A percentile compares a stretch with the other conserved stretches of the same genome.
Conservation (phyloP, 2,329 filamentous ascomycete species). For the Pseudodiploospora longispora region DNA sequence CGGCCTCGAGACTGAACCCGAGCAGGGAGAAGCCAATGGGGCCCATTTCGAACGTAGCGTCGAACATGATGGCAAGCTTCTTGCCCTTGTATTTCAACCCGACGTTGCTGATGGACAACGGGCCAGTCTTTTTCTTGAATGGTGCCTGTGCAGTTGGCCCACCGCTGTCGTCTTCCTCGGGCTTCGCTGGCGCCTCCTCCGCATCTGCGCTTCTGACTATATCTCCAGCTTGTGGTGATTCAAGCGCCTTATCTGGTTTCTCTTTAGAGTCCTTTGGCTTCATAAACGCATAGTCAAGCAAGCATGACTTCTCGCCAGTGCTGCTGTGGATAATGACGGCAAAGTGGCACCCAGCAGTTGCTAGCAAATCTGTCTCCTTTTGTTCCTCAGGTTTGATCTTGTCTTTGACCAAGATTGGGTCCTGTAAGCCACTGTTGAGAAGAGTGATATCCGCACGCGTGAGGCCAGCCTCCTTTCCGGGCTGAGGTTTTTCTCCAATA, state of each 20-base stretch:
- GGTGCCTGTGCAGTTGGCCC: slow-evolving; percentile 10
- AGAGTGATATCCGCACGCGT: background rate
- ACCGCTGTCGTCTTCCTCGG: too few relatives aligned
- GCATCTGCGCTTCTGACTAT: background rate
- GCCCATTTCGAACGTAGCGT: slow-evolving; percentile 26
- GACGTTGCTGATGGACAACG: slow-evolving; percentile 26
- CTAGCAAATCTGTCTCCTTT: too few relatives aligned
- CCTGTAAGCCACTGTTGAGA: too few relatives aligned
- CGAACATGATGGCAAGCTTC: slow-evolving; percentile 21
- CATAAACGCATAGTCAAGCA: slow-evolving; percentile 19
- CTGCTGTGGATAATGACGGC: slow-evolving; percentile 12
- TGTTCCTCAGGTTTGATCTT: slow-evolving; percentile 3
- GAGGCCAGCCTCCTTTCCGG: background rate
- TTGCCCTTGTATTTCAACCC: slow-evolving; percentile 24
- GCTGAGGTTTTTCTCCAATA: background rate
- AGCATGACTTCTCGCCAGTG: background rate
- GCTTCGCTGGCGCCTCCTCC: background rate
- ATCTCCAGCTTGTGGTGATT: background rate
- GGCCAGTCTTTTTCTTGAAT: slow-evolving; percentile 21
- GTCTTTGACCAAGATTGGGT: background rate
- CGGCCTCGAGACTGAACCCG: slow-evolving; percentile 21
- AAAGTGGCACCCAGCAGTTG: slow-evolving; percentile 17
- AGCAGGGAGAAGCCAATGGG: slow-evolving; percentile 25
- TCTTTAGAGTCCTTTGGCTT: slow-evolving; percentile 1
- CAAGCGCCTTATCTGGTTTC: background rate